A percentile compares a stretch with the other conserved stretches of the same genome.
Evolutionary conservation across 108 stramenopile genomes (phyloP).

Genomic region (Mediolabrus comicus): DNA sequence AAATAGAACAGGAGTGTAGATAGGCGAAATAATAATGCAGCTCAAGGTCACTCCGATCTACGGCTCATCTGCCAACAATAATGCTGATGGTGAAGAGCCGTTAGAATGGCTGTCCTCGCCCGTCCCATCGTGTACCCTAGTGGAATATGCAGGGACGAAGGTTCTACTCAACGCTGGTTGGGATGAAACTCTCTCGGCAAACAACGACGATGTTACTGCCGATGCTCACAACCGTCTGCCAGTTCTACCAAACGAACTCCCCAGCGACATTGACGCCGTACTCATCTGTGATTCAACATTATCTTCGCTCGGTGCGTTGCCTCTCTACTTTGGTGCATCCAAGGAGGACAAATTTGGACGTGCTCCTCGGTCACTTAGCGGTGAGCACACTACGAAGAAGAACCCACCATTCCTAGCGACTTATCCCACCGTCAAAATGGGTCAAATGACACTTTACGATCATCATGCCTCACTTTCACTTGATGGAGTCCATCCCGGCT

Average conservation of each 20-base stretch:
- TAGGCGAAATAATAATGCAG: too few relatives aligned
- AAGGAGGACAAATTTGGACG: constrained; percentile 15
- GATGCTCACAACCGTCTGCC: constrained; percentile 8
- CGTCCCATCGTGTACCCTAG: constrained; percentile 72
- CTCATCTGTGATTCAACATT: constrained; percentile 76
- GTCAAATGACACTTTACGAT: constrained; percentile 96
- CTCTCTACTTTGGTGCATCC: constrained; percentile 44
- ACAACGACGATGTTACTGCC: background rate
- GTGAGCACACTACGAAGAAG: constrained; percentile 6
- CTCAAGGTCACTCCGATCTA: constrained; percentile 73
- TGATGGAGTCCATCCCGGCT: constrained; percentile 74
- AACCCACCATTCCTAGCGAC: constrained; percentile 89
- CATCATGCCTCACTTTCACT: constrained; percentile 76
- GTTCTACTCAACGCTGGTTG: constrained; percentile 76
- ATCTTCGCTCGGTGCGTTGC: constrained; percentile 46
- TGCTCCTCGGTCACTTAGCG: constrained; percentile 49
- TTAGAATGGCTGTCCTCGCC: constrained; percentile 48
- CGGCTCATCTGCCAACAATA: constrained; percentile 40
- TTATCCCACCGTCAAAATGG: constrained; percentile 94
- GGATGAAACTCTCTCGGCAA: constrained; percentile 30
- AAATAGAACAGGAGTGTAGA: too few relatives aligned
- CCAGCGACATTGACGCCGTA: constrained; percentile 59
- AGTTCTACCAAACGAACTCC: constrained; percentile 40
- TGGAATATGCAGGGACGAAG: constrained; percentile 76
- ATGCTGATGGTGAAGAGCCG: constrained; percentile 29